Percentiles rank a stretch among this genome's conserved stretches.
Evolutionary conservation across 257 asterid species (phyloP).

Genomic region (Jasminum sambac): DNA sequence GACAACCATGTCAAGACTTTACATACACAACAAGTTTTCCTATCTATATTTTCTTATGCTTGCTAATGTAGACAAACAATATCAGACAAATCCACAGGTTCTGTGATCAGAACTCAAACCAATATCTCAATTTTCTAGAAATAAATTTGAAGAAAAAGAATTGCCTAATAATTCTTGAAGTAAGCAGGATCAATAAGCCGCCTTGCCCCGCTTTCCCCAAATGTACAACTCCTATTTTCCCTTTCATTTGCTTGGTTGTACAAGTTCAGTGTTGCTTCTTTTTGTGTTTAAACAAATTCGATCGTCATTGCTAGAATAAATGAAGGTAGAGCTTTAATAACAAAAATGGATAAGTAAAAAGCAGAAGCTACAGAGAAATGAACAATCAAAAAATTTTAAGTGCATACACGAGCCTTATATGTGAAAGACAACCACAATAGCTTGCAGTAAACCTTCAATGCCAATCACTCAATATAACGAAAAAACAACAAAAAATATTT

Average conservation of each 20-base stretch:
- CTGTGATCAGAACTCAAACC: neutral
- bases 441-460: too few relatives aligned
- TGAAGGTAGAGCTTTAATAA: constrained; percentile 95
- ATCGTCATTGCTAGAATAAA: constrained; percentile 77
- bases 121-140: too few relatives aligned
- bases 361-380: constrained; percentile 54
- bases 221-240: neutral
- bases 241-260: constrained; percentile 1
- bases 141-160: too few relatives aligned
- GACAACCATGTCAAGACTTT: neutral
- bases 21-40: neutral
- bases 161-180: neutral
- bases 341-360: constrained; percentile 68
- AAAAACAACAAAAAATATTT: too few relatives aligned
- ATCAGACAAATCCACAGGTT: neutral
- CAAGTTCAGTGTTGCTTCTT: constrained; percentile 51
- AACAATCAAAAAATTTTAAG: constrained; percentile 8
- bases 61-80: neutral
- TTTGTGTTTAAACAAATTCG: constrained; percentile 70
- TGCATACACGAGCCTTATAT: neutral
- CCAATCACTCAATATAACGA: too few relatives aligned
- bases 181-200: neutral
- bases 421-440: too few relatives aligned
- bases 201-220: neutral
- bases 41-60: too few relatives aligned